Evolutionary conservation across 768 basidiomycete species (phyloP), one percentile per base, ranked within the genome.

Genomic region (Serendipita sp.): DNA sequence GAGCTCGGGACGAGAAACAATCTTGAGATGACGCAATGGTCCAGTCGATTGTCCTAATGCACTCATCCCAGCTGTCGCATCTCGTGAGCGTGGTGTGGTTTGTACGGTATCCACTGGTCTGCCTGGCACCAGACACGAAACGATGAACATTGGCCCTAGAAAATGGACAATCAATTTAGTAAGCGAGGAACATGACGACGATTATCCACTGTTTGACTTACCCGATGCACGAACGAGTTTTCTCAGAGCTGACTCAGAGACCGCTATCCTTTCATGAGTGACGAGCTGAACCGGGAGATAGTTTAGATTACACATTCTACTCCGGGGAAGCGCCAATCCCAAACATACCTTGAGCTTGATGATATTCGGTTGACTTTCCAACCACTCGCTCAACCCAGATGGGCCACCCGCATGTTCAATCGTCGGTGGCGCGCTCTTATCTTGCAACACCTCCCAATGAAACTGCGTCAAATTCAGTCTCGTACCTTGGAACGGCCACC

Each of bases 121-220:
- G 4, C 55, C 55, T 4, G 55, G 55, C 16, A 60, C 55, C 16
- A 60, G 55, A 10, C 10, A 27, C 34, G 55, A 31, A n/a, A 60
- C 55, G 34, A 60, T 60, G 36, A 60, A 60, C 55, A 60, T 60
- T 23, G 55, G 55, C 16, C 55, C 55, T 60, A 60, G 16, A n/a
- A 31, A 23, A 37, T 10, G 18, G 55, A 1, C 44, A 45, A 45
- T 45, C 5, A 50, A 18, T 50, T 8, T 18, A 50, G 6, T 40
- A 5, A 40, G 40, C 2, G 13, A 40, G 40, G 40, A 40, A 40
- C 13, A 40, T 13, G 13, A 40, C 8, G 48, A 50, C 1, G 48
- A 18, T n/a, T 6, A 50, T 50, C 23, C 23, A 23, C 5, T 18
- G 48, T 18, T n/a, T 29, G 27, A 23, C 55, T 27, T 8, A 60